Percentiles rank a stretch among this genome's conserved stretches.
These are phyloP conservation scores for Macrophomina tecta DNA, from an alignment of 2,329 filamentous ascomycete genomes.

Conservation along the genomic window DNA sequence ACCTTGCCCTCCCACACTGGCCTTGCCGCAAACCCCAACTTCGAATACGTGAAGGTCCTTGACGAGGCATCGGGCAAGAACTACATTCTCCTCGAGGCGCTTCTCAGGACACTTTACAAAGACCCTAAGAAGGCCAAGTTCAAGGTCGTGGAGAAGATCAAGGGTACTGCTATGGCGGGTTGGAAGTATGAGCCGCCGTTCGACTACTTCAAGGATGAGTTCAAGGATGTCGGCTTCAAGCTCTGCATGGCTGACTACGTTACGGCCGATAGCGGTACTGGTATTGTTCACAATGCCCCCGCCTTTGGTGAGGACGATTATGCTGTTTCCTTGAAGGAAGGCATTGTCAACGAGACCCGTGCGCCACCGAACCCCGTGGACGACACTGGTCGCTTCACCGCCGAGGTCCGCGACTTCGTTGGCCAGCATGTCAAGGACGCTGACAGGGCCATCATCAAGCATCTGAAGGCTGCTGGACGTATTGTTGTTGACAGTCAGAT, in stretches of 20 bases:
- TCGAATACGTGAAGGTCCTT: conserved; percentile 85
- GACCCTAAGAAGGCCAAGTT: conserved; percentile 95
- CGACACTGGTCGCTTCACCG: conserved; percentile 79
- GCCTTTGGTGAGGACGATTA: conserved; percentile 98
- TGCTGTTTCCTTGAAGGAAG: conserved; percentile 75
- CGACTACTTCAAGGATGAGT: conserved; percentile 86
- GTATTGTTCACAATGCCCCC: conserved; percentile 91
- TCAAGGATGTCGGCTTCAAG: conserved; percentile 82
- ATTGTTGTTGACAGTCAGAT: conserved; percentile 86
- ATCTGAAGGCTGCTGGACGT: conserved; percentile 77
- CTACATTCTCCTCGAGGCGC: conserved; percentile 82
- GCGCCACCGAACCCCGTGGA: conserved; percentile 92
- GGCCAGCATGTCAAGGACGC: conserved; percentile 91
- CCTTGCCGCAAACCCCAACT: conserved; percentile 78
- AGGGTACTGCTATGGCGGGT: conserved; percentile 82
- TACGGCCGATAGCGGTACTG: conserved; percentile 86
- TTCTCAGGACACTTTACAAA: conserved; percentile 86
- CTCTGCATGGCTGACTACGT: conserved; percentile 87
- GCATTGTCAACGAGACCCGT: conserved; percentile 77
- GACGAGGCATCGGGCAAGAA: conserved; percentile 83
- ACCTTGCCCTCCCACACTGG: conserved; percentile 82
- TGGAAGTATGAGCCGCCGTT: conserved; percentile 92
- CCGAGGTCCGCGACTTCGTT: conserved; percentile 77
- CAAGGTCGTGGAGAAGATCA: conserved; percentile 78
- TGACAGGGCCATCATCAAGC: conserved; percentile 90